These are phyloP conservation scores for Tolypocladium guangdongense DNA, from an alignment of 2,329 filamentous ascomycete genomes.

Conservation along the genomic window DNA sequence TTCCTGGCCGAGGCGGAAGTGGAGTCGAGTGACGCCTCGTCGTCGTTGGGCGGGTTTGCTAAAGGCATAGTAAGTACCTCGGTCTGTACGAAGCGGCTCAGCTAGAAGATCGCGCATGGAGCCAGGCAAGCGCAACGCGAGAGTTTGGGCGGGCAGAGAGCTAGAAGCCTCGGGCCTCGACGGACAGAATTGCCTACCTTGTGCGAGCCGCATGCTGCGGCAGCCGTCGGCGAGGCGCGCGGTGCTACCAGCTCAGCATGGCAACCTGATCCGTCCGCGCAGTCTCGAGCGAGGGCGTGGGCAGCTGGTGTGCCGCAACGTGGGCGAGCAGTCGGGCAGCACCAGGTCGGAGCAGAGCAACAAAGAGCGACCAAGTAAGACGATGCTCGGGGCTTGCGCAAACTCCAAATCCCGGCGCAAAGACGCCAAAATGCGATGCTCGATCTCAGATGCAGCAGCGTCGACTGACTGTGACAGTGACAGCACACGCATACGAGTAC, in stretches of 20 bases:
- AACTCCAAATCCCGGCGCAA: background rate
- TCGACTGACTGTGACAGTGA: background rate
- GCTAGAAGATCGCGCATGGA: background rate
- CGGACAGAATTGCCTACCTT: slow-evolving; percentile 4
- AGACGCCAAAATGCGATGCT: background rate
- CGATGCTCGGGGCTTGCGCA: background rate
- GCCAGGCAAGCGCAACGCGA: background rate
- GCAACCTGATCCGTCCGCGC: background rate
- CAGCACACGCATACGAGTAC: background rate
- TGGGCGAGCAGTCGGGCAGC: background rate
- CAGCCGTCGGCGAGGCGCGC: slow-evolving; percentile 2
- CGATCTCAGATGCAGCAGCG: background rate
- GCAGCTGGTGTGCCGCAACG: background rate
- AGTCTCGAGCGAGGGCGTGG: background rate
- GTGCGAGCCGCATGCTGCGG: slow-evolving; percentile 8
- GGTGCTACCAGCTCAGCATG: slow-evolving; percentile 6
- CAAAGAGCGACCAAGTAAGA: background rate
- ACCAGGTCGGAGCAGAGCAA: too few species aligned
- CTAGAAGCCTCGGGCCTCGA: background rate
- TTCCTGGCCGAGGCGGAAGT: slow-evolving; percentile 4
- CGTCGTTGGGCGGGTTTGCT: slow-evolving; percentile 9
- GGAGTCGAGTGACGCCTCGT: slow-evolving; percentile 7
- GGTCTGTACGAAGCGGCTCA: slow-evolving; percentile 6
- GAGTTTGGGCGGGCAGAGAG: background rate
- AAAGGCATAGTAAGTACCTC: slow-evolving; percentile 12